Percentiles rank a stretch among this genome's conserved stretches.
Evolutionary conservation across 441 rosid species (phyloP).

Genomic region (Gossypium davidsonii): DNA sequence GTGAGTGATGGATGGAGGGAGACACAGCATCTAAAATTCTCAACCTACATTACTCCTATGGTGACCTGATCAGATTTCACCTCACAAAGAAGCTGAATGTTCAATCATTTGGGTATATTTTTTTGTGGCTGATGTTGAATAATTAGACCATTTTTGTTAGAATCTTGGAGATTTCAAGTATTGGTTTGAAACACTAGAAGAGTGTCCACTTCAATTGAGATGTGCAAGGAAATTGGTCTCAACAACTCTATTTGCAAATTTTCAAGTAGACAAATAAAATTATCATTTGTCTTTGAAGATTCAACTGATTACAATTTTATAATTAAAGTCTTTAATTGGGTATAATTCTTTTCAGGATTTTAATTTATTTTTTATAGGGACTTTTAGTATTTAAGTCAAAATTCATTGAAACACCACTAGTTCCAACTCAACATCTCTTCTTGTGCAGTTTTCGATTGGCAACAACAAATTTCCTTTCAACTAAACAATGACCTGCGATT

Average conservation of each 20-base stretch:
- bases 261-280: too few species aligned
- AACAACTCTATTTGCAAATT: not conserved
- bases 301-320: too few species aligned
- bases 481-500: too few species aligned
- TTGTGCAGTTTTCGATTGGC: too few species aligned
- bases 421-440: too few species aligned
- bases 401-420: too few species aligned
- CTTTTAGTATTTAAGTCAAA: too few species aligned
- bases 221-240: not conserved
- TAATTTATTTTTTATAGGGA: too few species aligned
- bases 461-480: too few species aligned
- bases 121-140: not conserved
- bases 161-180: constrained; percentile 12
- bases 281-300: too few species aligned
- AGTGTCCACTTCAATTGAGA: not conserved
- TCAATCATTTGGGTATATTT: not conserved
- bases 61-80: constrained; percentile 7
- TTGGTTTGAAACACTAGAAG: constrained; percentile 7
- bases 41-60: not conserved
- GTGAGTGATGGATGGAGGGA: not conserved
- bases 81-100: not conserved
- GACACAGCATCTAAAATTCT: not conserved
- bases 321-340: too few species aligned
- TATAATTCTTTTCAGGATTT: too few species aligned
- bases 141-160: not conserved